These are phyloP conservation scores for Paramecium caudatum DNA, from an alignment of 73 alveolate genomes.

Conservation along the genomic window DNA sequence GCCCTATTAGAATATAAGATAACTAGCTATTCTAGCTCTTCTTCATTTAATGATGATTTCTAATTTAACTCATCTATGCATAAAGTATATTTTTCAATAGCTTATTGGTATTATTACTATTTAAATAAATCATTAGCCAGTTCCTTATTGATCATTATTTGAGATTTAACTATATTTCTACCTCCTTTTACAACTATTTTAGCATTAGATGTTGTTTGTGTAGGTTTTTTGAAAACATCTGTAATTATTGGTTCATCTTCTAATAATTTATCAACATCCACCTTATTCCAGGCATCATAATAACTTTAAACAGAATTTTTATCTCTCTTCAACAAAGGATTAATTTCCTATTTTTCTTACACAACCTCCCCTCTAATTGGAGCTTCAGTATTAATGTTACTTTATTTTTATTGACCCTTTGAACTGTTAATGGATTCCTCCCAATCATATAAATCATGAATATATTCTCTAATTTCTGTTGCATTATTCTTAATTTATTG, in stretches of 20 bases:
- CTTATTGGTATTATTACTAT: background rate
- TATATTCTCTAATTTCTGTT: slow-evolving; percentile 41
- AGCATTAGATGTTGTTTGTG: background rate
- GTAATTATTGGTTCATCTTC: background rate
- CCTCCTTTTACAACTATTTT: slow-evolving; percentile 3
- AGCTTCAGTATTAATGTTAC: background rate
- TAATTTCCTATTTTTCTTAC: background rate
- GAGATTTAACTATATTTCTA: background rate
- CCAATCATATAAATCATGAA: slow-evolving; percentile 75
- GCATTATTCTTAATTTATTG: slow-evolving; percentile 69
- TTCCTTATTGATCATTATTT: background rate
- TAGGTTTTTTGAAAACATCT: background rate
- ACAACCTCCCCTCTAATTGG: slow-evolving; percentile 70
- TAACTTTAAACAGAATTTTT: slow-evolving; percentile 51
- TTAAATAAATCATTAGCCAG: background rate
- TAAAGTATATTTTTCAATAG: background rate
- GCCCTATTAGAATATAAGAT: slow-evolving; percentile 5
- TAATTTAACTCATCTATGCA: background rate
- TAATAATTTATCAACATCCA: slow-evolving; percentile 39
- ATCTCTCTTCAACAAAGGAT: slow-evolving; percentile 33
- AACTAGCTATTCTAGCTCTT: background rate
- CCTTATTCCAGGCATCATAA: slow-evolving; percentile 75
- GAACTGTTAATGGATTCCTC: slow-evolving; percentile 1
- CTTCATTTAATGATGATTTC: background rate
- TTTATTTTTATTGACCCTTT: slow-evolving; percentile 31